A percentile compares a stretch with the other conserved stretches of the same genome.
phyloP scores from a whole-genome alignment of 768 basidiomycete species.

The Cubamyces sp. region DNA sequence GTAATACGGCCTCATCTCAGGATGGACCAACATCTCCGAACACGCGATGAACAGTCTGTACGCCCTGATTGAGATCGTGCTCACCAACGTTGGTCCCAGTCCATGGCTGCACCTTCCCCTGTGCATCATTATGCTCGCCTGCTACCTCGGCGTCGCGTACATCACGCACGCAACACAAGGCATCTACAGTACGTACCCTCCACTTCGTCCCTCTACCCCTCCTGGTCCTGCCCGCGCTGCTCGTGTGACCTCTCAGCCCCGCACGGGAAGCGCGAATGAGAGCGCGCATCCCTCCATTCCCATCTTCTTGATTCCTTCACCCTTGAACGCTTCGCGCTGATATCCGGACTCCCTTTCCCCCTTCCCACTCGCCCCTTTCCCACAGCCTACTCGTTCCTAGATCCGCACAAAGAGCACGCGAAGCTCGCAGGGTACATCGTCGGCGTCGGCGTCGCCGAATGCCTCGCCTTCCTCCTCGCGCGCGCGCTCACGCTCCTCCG shows the following conservation, averaged over 20 bases:
- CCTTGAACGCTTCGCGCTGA: background rate
- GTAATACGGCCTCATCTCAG: constrained; percentile 37
- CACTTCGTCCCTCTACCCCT: background rate
- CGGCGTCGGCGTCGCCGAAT: constrained; percentile 57
- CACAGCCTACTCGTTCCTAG: constrained; percentile 66
- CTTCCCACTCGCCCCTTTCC: constrained; percentile 2
- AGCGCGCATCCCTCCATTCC: too few species aligned
- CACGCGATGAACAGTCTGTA: constrained; percentile 64
- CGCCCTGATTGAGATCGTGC: constrained; percentile 58
- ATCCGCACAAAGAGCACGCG: constrained; percentile 49
- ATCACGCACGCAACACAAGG: constrained; percentile 63
- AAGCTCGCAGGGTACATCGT: constrained; percentile 64
- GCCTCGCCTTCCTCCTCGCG: constrained; percentile 54
- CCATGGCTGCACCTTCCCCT: constrained; percentile 56
- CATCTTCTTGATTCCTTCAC: background rate
- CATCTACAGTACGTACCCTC: constrained; percentile 58
- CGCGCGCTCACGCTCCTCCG: constrained; percentile 47
- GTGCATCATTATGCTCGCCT: constrained; percentile 51
- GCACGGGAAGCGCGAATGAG: background rate
- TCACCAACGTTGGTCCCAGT: constrained; percentile 54
- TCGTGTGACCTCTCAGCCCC: background rate
- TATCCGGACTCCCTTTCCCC: background rate
- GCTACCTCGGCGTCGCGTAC: constrained; percentile 71
- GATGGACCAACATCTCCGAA: constrained; percentile 60
- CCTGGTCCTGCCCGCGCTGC: background rate